Conservation (phyloP, 257 asterid genomes). For the Ligustrum vulgare region DNA sequence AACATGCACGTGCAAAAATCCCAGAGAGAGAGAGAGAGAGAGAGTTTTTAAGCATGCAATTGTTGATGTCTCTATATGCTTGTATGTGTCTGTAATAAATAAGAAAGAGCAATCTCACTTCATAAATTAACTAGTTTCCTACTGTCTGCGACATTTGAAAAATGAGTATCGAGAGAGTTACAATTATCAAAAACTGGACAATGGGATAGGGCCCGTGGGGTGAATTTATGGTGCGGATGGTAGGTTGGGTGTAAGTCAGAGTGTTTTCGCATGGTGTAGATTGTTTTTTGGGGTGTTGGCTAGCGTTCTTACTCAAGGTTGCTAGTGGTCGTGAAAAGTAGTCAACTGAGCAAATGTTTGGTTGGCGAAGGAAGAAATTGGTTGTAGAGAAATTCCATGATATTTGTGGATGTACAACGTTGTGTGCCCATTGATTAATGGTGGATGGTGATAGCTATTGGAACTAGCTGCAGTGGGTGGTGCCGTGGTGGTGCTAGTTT, state of each 20-base stretch:
- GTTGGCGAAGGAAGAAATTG: not conserved
- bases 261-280: not conserved
- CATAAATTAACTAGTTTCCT: not conserved
- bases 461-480: not conserved
- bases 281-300: not conserved
- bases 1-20: too few relatives aligned
- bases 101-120: not conserved
- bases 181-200: not conserved
- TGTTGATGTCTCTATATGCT: not conserved
- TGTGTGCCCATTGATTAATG: not conserved
- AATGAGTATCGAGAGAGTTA: not conserved
- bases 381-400: not conserved
- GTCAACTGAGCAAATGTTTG: not conserved
- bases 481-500: not conserved
- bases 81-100: not conserved
- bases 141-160: not conserved
- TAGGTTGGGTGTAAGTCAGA: not conserved
- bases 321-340: not conserved
- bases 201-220: not conserved
- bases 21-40: not conserved
- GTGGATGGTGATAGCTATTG: not conserved
- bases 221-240: not conserved
- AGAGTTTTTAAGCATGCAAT: not conserved
- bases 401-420: not conserved
- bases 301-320: not conserved